Evolutionary conservation across 169 alveolate species (phyloP).

Genomic region (Eimeria sp.): DNA sequence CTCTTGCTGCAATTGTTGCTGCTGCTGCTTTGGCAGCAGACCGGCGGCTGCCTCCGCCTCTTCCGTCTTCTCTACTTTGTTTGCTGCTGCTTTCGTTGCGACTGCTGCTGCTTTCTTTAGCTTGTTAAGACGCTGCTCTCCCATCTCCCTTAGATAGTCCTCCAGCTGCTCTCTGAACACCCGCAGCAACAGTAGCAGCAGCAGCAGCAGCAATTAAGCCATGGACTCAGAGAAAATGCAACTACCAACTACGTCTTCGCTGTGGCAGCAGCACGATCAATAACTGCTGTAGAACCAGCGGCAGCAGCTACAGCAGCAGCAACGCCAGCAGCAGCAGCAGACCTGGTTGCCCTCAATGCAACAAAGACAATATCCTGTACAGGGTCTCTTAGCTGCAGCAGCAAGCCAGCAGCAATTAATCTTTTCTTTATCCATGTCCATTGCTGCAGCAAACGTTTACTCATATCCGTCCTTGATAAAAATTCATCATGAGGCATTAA

Average conservation of each 20-base stretch:
- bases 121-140: background rate
- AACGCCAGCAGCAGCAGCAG: slow-evolving; percentile 2
- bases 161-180: slow-evolving; percentile 30
- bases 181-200: slow-evolving; percentile 24
- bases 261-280: background rate
- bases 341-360: slow-evolving; percentile 24
- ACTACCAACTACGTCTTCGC: background rate
- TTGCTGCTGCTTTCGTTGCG: slow-evolving; percentile 4
- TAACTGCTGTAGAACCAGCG: background rate
- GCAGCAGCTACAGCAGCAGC: slow-evolving; percentile 12
- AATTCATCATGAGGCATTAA: slow-evolving; percentile 26
- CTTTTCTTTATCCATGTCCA: slow-evolving; percentile 9
- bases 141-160: slow-evolving; percentile 7
- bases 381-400: slow-evolving; percentile 52
- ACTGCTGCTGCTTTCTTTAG: slow-evolving; percentile 35
- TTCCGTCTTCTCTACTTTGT: background rate
- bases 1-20: background rate
- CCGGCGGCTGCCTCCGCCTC: background rate
- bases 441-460: slow-evolving; percentile 30
- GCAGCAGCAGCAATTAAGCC: background rate
- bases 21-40: background rate
- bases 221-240: background rate
- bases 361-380: background rate
- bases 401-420: slow-evolving; percentile 22
- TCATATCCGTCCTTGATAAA: background rate